Base-by-base conservation (phyloP, 2,329 filamentous ascomycete genomes). In the Allantophomopsis cytisporea region DNA sequence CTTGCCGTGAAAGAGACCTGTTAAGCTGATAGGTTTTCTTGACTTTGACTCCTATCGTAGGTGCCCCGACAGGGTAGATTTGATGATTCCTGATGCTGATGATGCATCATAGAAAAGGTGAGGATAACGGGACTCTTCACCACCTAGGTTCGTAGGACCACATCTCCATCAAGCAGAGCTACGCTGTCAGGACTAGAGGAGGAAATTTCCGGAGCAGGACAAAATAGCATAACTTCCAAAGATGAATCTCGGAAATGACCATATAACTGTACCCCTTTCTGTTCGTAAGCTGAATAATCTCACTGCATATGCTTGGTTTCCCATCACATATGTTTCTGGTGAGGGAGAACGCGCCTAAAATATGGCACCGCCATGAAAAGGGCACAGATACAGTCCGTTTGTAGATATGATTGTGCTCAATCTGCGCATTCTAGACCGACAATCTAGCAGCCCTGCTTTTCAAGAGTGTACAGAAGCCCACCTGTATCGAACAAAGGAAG, bases 261-360 rank as follows among this genome's bases (percentile, higher is more conserved):
- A 39, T 28, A 46, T 46, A 43, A 37, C 40, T 35, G 38, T 36
- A 35, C 31, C 35, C 44, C 41, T 50, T 60, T 62, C 58, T 59
- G 58, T 60, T 55, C 58, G 59, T 52, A 52, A 55, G 49, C 57
- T 44, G 41, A 56, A 59, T 48, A 62, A 67, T 66, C 71, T 75
- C 71, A 73, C 73, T 72, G 61, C 64, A 51, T 43, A 41, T 51
- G 48, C 53, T 51, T 44, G 43, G 35, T 38, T 28, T 28, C 23
- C 23, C 23, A 28, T 28, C 23, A 28, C 46, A 42, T 23, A 47
- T 43, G 50, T 53, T 55, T 56, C 60, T 63, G 69, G 60, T 76
- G 73, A 73, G 53, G 73, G 16, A 64, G 73, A 69, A 76, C 72
- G 70, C 66, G 61, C 45, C 50, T 51, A 50, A 45, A 49, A 43